phyloP scores from a whole-genome alignment of 164 flowering plant species.

The Macadamia integrifolia region DNA sequence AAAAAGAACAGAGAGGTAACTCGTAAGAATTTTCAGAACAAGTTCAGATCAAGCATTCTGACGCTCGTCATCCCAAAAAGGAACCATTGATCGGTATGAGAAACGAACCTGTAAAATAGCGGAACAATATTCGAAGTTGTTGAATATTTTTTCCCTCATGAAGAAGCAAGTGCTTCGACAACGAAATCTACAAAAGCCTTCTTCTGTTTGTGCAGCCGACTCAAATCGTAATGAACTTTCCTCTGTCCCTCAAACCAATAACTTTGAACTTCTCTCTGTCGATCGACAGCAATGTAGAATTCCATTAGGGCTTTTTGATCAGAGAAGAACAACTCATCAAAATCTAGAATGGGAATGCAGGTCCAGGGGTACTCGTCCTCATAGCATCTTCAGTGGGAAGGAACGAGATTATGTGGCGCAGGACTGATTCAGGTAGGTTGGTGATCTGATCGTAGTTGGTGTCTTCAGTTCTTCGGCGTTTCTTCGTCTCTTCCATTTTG shows the following conservation, averaged over 20 bases:
- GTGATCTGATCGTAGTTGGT: constrained; percentile 2
- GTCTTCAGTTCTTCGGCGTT: too few relatives aligned
- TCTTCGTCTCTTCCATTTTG: too few relatives aligned
- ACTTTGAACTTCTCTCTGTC: too few relatives aligned
- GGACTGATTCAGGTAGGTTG: neutral
- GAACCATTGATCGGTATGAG: constrained; percentile 7
- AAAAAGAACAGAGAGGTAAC: neutral
- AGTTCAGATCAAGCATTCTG: neutral
- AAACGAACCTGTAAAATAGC: neutral
- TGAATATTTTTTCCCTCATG: too few relatives aligned
- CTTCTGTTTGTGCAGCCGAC: too few relatives aligned
- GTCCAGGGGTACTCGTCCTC: constrained; percentile 1
- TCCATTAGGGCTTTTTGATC: too few relatives aligned
- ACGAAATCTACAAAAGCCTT: too few relatives aligned
- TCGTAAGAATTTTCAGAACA: neutral
- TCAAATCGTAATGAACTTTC: too few relatives aligned
- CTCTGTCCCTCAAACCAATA: too few relatives aligned
- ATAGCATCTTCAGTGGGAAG: neutral
- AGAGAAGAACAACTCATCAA: neutral
- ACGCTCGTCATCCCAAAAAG: neutral
- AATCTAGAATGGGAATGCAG: neutral
- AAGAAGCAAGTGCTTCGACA: too few relatives aligned
- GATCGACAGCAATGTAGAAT: too few relatives aligned
- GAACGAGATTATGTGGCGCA: constrained; percentile 8
- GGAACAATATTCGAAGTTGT: too few relatives aligned